Conservation (phyloP, 768 basidiomycete genomes). For the Boletus coccyginus region DNA sequence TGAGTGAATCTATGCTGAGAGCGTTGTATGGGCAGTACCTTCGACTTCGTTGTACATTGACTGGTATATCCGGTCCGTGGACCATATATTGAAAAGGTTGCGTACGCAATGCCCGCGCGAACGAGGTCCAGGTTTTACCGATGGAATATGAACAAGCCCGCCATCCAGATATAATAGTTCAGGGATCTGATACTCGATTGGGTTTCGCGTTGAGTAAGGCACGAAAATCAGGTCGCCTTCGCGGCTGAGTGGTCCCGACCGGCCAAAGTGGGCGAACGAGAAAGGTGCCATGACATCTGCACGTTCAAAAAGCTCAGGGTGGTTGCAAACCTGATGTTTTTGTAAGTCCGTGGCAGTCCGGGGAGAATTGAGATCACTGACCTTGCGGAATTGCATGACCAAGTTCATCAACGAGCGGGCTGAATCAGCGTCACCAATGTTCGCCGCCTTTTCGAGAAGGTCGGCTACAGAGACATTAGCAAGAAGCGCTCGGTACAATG, state of each 20-base stretch:
- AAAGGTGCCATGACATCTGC: slow-evolving; percentile 94
- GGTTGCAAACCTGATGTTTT: slow-evolving; percentile 80
- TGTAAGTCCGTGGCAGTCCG: slow-evolving; percentile 3
- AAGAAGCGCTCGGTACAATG: slow-evolving; percentile 84
- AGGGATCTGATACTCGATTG: slow-evolving; percentile 78
- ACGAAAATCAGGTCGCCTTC: slow-evolving; percentile 83
- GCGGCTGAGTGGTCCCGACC: slow-evolving; percentile 76
- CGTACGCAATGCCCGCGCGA: slow-evolving; percentile 54
- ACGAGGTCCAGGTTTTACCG: slow-evolving; percentile 44
- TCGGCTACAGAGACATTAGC: slow-evolving; percentile 95
- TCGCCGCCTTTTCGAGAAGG: slow-evolving; percentile 88
- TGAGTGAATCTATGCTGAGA: not conserved
- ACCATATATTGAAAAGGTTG: slow-evolving; percentile 89
- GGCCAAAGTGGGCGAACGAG: slow-evolving; percentile 81
- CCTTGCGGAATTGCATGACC: slow-evolving; percentile 99
- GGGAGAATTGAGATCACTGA: slow-evolving; percentile 28
- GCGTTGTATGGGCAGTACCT: slow-evolving; percentile 39
- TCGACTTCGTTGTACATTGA: slow-evolving; percentile 58
- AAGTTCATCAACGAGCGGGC: slow-evolving; percentile 97
- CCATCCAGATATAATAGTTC: slow-evolving; percentile 75
- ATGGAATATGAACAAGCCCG: slow-evolving; percentile 65
- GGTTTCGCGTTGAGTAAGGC: slow-evolving; percentile 85
- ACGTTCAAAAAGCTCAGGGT: slow-evolving; percentile 96
- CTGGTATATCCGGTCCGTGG: slow-evolving; percentile 70
- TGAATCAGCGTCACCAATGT: slow-evolving; percentile 86